Percentiles rank a stretch among this genome's conserved stretches.
These are phyloP conservation scores for Scopulariopsis brevicaulis DNA, from an alignment of 2,329 filamentous ascomycete genomes.

Conservation along the genomic window DNA sequence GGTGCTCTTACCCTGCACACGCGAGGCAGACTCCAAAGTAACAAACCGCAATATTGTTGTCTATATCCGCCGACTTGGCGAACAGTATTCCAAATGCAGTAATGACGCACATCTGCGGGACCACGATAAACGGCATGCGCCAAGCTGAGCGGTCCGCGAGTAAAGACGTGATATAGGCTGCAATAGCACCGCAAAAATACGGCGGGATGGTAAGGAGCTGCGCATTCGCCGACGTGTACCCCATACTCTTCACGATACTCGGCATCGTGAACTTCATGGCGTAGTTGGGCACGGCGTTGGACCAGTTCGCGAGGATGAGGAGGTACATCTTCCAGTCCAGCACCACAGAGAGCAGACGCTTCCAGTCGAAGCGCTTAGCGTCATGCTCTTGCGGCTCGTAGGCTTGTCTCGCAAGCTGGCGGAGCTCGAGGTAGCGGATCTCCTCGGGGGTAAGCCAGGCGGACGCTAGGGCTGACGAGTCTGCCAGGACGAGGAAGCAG, in stretches of 20 bases:
- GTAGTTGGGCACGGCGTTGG: slow-evolving; percentile 10
- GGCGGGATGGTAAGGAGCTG: slow-evolving; percentile 16
- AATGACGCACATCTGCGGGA: slow-evolving; percentile 30
- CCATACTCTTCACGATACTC: slow-evolving; percentile 12
- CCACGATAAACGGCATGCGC: slow-evolving; percentile 15
- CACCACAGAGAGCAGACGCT: slow-evolving; percentile 42
- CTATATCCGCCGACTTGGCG: slow-evolving; percentile 15
- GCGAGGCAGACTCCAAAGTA: slow-evolving; percentile 29
- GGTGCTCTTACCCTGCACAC: slow-evolving; percentile 15
- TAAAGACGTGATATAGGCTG: slow-evolving; percentile 3
- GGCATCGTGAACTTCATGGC: slow-evolving; percentile 31
- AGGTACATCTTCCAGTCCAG: slow-evolving; percentile 45
- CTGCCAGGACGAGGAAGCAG: slow-evolving; percentile 41
- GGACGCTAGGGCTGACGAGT: slow-evolving; percentile 41
- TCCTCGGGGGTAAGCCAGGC: slow-evolving; percentile 34
- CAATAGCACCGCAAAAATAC: slow-evolving; percentile 8
- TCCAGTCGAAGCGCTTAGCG: slow-evolving; percentile 45
- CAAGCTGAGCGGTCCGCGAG: slow-evolving; percentile 2
- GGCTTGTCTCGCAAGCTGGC: slow-evolving; percentile 20
- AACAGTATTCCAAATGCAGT: slow-evolving; percentile 16
- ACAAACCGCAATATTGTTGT: slow-evolving; percentile 24
- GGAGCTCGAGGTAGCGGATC: slow-evolving; percentile 26
- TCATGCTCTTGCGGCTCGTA: slow-evolving; percentile 22
- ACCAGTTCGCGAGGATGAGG: slow-evolving; percentile 8
- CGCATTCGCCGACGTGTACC: slow-evolving; percentile 13